These are phyloP conservation scores for Flaveria floridana DNA, from an alignment of 140 eudicot genomes.

Conservation along the genomic window DNA sequence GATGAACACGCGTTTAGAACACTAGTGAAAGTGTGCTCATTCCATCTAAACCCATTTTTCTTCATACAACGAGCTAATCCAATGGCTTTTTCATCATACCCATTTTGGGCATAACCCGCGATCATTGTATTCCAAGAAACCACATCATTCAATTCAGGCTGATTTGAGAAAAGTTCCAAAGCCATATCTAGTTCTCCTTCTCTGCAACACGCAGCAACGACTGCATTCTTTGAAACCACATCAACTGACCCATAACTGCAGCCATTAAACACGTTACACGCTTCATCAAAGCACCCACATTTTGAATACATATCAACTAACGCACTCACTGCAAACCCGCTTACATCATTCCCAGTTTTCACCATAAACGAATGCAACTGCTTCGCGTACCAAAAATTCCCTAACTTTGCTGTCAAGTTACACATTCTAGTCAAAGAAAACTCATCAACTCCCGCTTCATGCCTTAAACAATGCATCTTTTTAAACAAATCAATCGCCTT, in stretches of 20 bases:
- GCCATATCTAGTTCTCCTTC: constrained; percentile 67
- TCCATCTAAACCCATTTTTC: constrained; percentile 47
- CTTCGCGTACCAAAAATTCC: constrained; percentile 41
- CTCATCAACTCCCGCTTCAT: constrained; percentile 52
- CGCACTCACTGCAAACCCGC: constrained; percentile 63
- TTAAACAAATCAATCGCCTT: constrained; percentile 53
- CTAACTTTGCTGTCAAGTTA: constrained; percentile 59
- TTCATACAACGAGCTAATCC: constrained; percentile 54
- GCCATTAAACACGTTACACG: constrained; percentile 51
- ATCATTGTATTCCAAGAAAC: constrained; percentile 90
- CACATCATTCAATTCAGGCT: constrained; percentile 54
- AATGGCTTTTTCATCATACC: constrained; percentile 48
- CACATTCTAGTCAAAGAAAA: constrained; percentile 75
- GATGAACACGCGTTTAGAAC: constrained; percentile 64
- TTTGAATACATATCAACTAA: constrained; percentile 86
- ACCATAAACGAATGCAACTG: constrained; percentile 78
- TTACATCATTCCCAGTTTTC: constrained; percentile 61
- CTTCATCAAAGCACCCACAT: constrained; percentile 66
- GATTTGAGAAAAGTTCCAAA: constrained; percentile 39
- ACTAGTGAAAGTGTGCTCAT: constrained; percentile 68
- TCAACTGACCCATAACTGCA: constrained; percentile 41
- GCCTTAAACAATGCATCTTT: constrained; percentile 44
- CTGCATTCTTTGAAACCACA: constrained; percentile 70
- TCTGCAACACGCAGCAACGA: constrained; percentile 86
- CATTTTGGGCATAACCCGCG: constrained; percentile 66